Evolutionary conservation across 2,329 filamentous ascomycete genomes (phyloP), one percentile per base, ranked within the genome.

Genomic region (Pestalotiopsis sp.): DNA sequence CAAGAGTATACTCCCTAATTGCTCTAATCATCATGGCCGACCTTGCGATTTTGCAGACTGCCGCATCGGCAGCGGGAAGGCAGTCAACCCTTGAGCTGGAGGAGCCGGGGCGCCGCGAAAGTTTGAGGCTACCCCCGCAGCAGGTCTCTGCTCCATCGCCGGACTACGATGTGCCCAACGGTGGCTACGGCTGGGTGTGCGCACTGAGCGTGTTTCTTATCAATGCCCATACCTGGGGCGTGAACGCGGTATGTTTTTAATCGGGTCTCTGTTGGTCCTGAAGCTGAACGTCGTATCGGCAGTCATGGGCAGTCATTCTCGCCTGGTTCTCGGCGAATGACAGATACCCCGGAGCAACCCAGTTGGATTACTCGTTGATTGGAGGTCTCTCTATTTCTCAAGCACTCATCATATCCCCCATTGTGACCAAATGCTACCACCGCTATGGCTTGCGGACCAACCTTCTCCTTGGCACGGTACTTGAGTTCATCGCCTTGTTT

Each of bases 301-400:
- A 78, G 73, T 82, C 84, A 2, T 90, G 80, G 73, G 86, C 83
- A 5, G 84, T 90, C 36, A 89, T 88, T 72, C 82, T 90, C 5
- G 85, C 86, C 0, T 80, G 87, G 72, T 91, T 89, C 73, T 82
- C 90, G 7, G 75, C 81, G 14, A 83, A 83, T 66, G 77, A 84
- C 49, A 81, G 81, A 64, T 89, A 86, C 70, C 82, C 86, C 0
- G 81, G 82, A 2, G 85, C 87, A 0, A 85, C 84, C 0, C 79
- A 81, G 2, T 80, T 90, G 0, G 81, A 88, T 25, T 91, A 86
- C 71, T 88, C 88, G 31, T 86, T 91, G 69, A 82, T 91, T 20
- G 89, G 89, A 27, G 86, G 86, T 0, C 81, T 91, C 0, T 86
- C 82, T 41, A 85, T 89, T 68, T 85, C 83, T 1, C 80, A 76